phyloP scores from a whole-genome alignment of 192 early-diverging fungal species.

The Pilobolus umbonatus region DNA sequence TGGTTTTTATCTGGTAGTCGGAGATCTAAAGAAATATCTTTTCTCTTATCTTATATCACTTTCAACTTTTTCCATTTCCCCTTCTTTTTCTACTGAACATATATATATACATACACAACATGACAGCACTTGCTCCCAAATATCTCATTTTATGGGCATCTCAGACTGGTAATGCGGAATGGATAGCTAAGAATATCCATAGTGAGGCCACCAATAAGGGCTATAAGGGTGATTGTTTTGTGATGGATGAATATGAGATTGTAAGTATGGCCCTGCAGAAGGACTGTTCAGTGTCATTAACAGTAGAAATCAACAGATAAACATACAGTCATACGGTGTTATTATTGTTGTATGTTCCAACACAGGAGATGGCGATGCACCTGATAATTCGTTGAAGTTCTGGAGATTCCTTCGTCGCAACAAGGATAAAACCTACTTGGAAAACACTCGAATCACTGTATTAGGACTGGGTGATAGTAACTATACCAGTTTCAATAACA shows the following conservation, averaged over 20 bases:
- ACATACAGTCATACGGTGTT: constrained; percentile 43
- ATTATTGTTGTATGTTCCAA: constrained; percentile 84
- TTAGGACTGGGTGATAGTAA: constrained; percentile 91
- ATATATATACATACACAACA: background rate
- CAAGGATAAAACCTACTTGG: constrained; percentile 57
- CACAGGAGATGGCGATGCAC: constrained; percentile 94
- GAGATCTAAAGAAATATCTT: too few relatives aligned
- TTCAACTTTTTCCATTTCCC: background rate
- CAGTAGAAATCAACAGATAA: constrained; percentile 42
- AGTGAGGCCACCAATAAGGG: constrained; percentile 72
- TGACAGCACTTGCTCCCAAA: background rate
- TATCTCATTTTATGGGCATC: constrained; percentile 73
- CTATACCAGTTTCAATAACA: constrained; percentile 90
- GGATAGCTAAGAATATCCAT: constrained; percentile 81
- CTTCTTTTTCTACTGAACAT: background rate
- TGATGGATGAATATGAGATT: constrained; percentile 74
- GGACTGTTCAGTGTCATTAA: constrained; percentile 23
- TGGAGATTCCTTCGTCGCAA: constrained; percentile 76
- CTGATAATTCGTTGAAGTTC: constrained; percentile 91
- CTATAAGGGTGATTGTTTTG: constrained; percentile 53
- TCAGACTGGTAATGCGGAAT: constrained; percentile 94
- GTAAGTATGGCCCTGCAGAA: constrained; percentile 31
- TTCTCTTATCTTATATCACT: too few relatives aligned
- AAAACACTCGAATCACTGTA: constrained; percentile 40
- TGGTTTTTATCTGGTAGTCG: too few relatives aligned